A percentile compares a stretch with the other conserved stretches of the same genome.
Conservation (phyloP, 2,329 filamentous ascomycete genomes). For the Amauroascus niger region DNA sequence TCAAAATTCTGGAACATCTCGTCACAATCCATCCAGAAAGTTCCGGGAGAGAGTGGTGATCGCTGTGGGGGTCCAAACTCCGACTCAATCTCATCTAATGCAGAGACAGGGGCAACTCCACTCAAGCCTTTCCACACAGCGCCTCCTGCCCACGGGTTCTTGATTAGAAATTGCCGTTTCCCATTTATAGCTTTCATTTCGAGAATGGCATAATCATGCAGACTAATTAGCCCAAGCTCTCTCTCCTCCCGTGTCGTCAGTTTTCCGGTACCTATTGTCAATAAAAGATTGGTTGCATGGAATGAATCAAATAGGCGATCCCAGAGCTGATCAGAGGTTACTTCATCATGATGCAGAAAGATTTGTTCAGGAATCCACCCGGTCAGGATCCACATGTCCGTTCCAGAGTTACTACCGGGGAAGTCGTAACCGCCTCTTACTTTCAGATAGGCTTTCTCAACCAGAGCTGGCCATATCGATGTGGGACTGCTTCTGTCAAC, state of each 20-base stretch:
- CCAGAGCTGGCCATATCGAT: slow-evolving; percentile 81
- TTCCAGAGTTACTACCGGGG: slow-evolving; percentile 92
- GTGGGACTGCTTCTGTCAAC: slow-evolving; percentile 71
- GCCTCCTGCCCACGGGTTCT: slow-evolving; percentile 91
- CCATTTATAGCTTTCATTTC: slow-evolving; percentile 58
- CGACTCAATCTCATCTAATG: slow-evolving; percentile 5
- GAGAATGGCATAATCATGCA: slow-evolving; percentile 90
- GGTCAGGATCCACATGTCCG: slow-evolving; percentile 82
- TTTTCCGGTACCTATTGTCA: slow-evolving; percentile 83
- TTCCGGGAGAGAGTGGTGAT: slow-evolving; percentile 49
- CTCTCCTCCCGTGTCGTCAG: slow-evolving; percentile 68
- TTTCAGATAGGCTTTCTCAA: slow-evolving; percentile 96
- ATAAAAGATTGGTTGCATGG: slow-evolving; percentile 65
- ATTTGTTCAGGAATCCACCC: slow-evolving; percentile 97
- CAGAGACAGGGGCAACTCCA: slow-evolving; percentile 12
- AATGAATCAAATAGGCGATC: slow-evolving; percentile 64
- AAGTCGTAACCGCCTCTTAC: slow-evolving; percentile 94
- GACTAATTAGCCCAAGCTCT: slow-evolving; percentile 69
- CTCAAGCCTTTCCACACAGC: slow-evolving; percentile 26
- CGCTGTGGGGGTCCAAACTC: slow-evolving; percentile 17
- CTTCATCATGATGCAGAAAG: slow-evolving; percentile 77
- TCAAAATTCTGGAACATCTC: slow-evolving; percentile 87
- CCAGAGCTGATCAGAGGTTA: slow-evolving; percentile 70
- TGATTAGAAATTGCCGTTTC: slow-evolving; percentile 65
- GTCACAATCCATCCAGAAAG: slow-evolving; percentile 87